phyloP scores from a whole-genome alignment of 805 yeast species.

The Candida krabiensis region DNA sequence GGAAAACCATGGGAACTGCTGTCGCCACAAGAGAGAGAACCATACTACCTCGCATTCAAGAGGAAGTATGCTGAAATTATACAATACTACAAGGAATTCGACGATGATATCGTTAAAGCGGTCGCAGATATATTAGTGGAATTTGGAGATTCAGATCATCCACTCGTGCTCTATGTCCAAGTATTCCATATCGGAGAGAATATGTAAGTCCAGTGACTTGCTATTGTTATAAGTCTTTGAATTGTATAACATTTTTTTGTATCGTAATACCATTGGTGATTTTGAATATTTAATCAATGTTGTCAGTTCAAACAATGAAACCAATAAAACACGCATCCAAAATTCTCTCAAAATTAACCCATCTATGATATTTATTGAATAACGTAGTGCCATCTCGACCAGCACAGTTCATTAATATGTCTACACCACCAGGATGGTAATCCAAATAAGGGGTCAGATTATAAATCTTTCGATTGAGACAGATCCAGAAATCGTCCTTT shows the following conservation, averaged over 20 bases:
- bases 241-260: no score
- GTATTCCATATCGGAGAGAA: no score
- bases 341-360: conserved; percentile 85
- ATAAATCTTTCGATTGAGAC: conserved; percentile 76
- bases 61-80: conserved; percentile 26
- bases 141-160: conserved; percentile 24
- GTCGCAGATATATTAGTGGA: conserved; percentile 28
- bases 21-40: conserved; percentile 20
- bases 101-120: conserved; percentile 17
- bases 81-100: conserved; percentile 16
- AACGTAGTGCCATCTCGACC: conserved; percentile 79
- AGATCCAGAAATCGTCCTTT: conserved; percentile 82
- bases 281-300: background rate
- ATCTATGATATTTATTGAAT: conserved; percentile 65
- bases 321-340: conserved; percentile 81
- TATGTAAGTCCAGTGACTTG: no score
- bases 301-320: conserved; percentile 28
- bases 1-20: conserved; percentile 27
- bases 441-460: conserved; percentile 80
- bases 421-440: conserved; percentile 93
- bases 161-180: conserved; percentile 25
- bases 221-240: no score
- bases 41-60: conserved; percentile 32
- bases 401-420: conserved; percentile 73
- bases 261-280: background rate